Base-by-base conservation (phyloP, 1,139 yeast species). In the Yamadazyma oceani region DNA sequence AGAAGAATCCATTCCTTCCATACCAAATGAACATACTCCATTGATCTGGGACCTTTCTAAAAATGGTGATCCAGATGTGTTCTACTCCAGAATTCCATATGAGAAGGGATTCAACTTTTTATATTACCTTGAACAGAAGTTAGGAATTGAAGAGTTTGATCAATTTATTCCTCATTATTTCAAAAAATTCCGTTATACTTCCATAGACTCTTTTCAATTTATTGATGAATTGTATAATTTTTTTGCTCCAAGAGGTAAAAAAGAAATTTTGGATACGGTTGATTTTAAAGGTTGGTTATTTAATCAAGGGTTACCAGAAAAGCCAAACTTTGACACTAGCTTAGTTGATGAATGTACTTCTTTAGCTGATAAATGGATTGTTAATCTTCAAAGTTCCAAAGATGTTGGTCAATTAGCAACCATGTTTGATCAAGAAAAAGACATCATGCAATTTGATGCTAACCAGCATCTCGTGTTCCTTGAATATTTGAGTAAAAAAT, bases 211-310 rank as follows among this genome's bases (percentile, higher is more conserved):
- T 10, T 56, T 51, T 17, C 57, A 61, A 37, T 64, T 64, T 45
- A 49, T 62, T 24, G 59, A 61, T 29, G 47, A 58, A 1, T 51
- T 64, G 36, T 61, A 61, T 38, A 60, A 54, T n/a, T 64, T 56
- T 39, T 64, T 54, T 38, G 51, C 38, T n/a, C 55, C 59, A 13
- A 73, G 75, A 45, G 98, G 98, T 26, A 97, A 96, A 17, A 85
- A 82, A 57, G 71, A 66, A 39, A 88, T 92, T 37, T 73, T 92
- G 49, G 95, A 88, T 52, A 80, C 73, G 45, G 85, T 92, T 47
- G 87, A 88, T 54, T 80, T 84, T 47, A 83, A 79, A 39, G 75
- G 73, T 14, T 63, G 69, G 68, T 49, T 64, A 15, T 59, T 50
- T 42, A 57, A 52, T 4, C 41, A 56, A 25, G 70, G 69, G 1